Conservation (phyloP, 2,329 filamentous ascomycete genomes). For the Fusarium scirpi region DNA sequence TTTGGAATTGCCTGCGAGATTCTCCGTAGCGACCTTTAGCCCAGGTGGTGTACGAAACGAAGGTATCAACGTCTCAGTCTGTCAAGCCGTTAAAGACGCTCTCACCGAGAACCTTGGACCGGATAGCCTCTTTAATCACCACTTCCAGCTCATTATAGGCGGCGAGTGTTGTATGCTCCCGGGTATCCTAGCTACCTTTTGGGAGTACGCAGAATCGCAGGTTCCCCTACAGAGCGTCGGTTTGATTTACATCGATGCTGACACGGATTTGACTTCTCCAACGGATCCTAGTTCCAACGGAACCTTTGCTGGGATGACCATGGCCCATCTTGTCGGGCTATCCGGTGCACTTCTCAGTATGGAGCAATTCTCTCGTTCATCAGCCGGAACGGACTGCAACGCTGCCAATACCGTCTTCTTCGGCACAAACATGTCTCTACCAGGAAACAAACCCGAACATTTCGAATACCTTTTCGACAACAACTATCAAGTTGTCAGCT, state of each 20-base stretch:
- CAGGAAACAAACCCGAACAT: slow-evolving; percentile 39
- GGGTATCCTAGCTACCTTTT: too few relatives aligned
- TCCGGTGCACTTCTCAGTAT: slow-evolving; percentile 26
- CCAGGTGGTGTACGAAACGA: too few relatives aligned
- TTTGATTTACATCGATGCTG: slow-evolving; percentile 42
- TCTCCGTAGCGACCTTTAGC: too few relatives aligned
- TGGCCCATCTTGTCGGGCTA: slow-evolving; percentile 30
- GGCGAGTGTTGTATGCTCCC: too few relatives aligned
- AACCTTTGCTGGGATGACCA: slow-evolving; percentile 41
- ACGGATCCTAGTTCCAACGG: slow-evolving; percentile 31
- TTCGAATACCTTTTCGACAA: slow-evolving; percentile 41
- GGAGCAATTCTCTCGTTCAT: slow-evolving; percentile 34
- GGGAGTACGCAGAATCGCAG: slow-evolving; percentile 11
- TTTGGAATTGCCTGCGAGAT: too few relatives aligned
- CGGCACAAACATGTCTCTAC: slow-evolving; percentile 36
- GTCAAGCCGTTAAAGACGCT: too few relatives aligned
- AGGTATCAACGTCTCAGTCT: too few relatives aligned
- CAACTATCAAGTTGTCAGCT: slow-evolving; percentile 38
- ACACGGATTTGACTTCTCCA: slow-evolving; percentile 39
- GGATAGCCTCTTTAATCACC: too few relatives aligned
- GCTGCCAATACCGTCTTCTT: slow-evolving; percentile 37
- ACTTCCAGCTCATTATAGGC: too few relatives aligned
- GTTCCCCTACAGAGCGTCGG: slow-evolving; percentile 20
- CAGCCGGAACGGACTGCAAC: slow-evolving; percentile 35
- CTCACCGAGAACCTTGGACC: too few relatives aligned